A percentile compares a stretch with the other conserved stretches of the same genome.
phyloP scores from a whole-genome alignment of 176 grass and related monocot genomes.

The Zoysia pacifica region DNA sequence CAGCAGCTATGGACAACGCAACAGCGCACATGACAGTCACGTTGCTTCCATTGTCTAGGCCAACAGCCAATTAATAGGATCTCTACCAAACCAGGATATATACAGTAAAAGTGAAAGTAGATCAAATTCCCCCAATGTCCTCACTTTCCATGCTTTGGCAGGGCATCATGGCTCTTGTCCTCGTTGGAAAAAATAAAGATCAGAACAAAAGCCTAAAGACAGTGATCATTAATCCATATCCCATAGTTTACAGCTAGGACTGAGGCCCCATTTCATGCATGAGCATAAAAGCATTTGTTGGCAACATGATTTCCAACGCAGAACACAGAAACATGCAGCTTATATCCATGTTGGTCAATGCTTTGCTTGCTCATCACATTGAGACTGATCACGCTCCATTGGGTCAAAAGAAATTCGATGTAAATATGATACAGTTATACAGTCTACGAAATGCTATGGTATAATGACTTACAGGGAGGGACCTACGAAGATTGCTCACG shows the following conservation, averaged over 20 bases:
- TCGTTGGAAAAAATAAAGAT: neutral
- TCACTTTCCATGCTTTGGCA: slow-evolving; percentile 7
- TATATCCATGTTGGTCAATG: slow-evolving; percentile 1
- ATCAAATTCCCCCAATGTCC: neutral
- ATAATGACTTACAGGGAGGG: no score
- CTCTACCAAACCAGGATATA: neutral
- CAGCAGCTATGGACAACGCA: neutral
- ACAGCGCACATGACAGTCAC: slow-evolving; percentile 14
- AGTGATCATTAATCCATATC: neutral
- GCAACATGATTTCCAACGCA: slow-evolving; percentile 1
- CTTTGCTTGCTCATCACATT: neutral
- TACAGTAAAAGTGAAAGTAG: neutral
- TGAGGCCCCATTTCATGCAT: neutral
- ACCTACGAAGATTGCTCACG: neutral
- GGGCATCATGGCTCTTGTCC: neutral
- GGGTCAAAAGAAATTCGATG: neutral
- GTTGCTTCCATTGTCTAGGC: slow-evolving; percentile 2
- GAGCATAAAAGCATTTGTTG: neutral
- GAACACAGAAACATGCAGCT: neutral
- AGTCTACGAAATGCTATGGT: neutral
- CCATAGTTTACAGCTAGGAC: neutral
- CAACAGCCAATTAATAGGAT: slow-evolving; percentile 11
- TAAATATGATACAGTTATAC: neutral
- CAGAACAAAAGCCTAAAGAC: slow-evolving; percentile 11
- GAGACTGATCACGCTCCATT: neutral